Conservation (phyloP, 495 filamentous ascomycete species). For the Oidiodendron maius region DNA sequence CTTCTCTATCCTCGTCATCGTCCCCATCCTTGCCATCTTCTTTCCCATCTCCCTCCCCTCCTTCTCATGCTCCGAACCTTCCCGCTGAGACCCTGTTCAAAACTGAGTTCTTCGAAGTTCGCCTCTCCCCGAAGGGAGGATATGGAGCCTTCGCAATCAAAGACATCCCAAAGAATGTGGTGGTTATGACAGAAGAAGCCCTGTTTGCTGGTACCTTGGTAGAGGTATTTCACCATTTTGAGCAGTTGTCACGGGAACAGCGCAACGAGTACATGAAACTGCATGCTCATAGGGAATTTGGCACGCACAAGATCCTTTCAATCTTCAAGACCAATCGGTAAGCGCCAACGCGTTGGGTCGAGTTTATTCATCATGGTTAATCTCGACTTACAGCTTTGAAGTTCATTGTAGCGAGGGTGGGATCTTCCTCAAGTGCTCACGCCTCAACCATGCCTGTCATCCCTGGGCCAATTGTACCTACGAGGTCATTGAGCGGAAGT, state of each 20-base stretch:
- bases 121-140: constrained; percentile 11
- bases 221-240: constrained; percentile 9
- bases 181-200: constrained; percentile 15
- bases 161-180: constrained; percentile 10
- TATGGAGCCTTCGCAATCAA: constrained; percentile 16
- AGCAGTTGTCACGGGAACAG: constrained; percentile 8
- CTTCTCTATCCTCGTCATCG: background rate
- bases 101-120: constrained; percentile 18
- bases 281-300: background rate
- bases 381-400: constrained; percentile 11
- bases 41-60: background rate
- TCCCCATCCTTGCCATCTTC: background rate
- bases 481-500: background rate
- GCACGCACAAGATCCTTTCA: constrained; percentile 1
- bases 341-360: background rate
- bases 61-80: background rate
- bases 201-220: constrained; percentile 6
- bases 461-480: constrained; percentile 12
- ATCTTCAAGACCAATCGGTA: constrained; percentile 21
- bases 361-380: background rate
- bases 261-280: constrained; percentile 7
- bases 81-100: constrained; percentile 1
- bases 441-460: constrained; percentile 22
- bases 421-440: constrained; percentile 18
- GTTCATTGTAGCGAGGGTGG: constrained; percentile 3